Base-by-base conservation (phyloP, 306 rosid genomes). In the Lathyrus aphaca region DNA sequence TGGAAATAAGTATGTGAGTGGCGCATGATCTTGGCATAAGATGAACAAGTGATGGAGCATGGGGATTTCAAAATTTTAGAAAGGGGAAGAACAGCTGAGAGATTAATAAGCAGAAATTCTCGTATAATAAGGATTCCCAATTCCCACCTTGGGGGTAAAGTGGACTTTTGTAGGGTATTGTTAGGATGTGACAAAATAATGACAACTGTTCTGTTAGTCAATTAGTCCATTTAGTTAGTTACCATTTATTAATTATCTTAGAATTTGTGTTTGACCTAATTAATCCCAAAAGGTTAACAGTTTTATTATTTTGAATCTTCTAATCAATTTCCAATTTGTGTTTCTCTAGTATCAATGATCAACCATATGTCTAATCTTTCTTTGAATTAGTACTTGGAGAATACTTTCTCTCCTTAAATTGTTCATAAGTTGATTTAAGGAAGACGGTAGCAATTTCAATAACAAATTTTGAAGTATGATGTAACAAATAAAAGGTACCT, bases 401-500 rank as follows among this genome's bases (percentile, higher is more conserved):
- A 39, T 50, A 40, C 35, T 39, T 68, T 38, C 46, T 19, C 70
- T 27, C 10, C 46, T 15, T 55, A 74, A 11, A 50, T 64, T 42
- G 58, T 54, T 32, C 57, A 29, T 27, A 74, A 40, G 15, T 57
- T 32, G 50, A 4, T 15, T 60, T 32, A 57, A 40, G 56, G 50
- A 45, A 32, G 25, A 48, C 17, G 37, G 56, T 32, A 66, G 16
- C 25, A 71, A 18, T 27, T 51, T 74, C 49, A 39, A 72, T 40
- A 58, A 39, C 38, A 72, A 32, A 7, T 9, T 46, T 66, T 54
- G 25, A 45, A 53, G 73, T 75, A 27, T 57, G 10, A 48, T 45
- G 60, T 42, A 62, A 66, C 64, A 82, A 69, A 39, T 43, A 53
- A 27, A 77, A 55, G 49, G 51, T 80, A 94, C 99, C 97, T 95